Percentiles rank a stretch among this genome's conserved stretches.
Evolutionary conservation across 108 stramenopile species (phyloP).

Genomic region (Cylindrotheca closterium): DNA sequence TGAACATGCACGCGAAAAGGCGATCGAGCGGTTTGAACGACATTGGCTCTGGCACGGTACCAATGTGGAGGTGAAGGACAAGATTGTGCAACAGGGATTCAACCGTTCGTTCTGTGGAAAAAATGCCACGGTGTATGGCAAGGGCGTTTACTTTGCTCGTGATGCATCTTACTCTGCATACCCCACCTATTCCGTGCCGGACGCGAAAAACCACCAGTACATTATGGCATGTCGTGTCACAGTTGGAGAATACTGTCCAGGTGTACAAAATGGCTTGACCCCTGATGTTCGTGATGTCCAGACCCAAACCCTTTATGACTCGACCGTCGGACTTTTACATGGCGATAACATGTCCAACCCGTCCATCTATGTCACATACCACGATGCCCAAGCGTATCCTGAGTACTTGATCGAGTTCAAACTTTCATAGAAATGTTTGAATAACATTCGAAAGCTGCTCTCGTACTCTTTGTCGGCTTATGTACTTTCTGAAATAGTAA

Average conservation of each 20-base stretch:
- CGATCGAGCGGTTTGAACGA: constrained; percentile 14
- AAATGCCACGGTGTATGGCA: constrained; percentile 23
- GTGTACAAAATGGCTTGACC: neutral
- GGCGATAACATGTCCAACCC: constrained; percentile 3
- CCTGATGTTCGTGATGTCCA: constrained; percentile 6
- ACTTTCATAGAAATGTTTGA: no score
- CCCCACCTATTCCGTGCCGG: constrained; percentile 7
- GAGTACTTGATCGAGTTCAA: no score
- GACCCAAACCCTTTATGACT: constrained; percentile 17
- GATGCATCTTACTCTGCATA: constrained; percentile 18
- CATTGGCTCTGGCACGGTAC: constrained; percentile 26
- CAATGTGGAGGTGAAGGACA: constrained; percentile 4
- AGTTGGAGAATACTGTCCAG: constrained; percentile 18
- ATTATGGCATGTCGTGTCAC: constrained; percentile 14
- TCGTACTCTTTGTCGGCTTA: no score
- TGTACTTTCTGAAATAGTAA: no score
- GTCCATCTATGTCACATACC: constrained; percentile 23
- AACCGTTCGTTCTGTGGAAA: constrained; percentile 25
- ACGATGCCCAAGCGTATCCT: constrained; percentile 23
- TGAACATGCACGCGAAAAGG: neutral
- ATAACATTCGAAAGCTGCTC: no score
- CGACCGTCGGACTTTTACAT: constrained; percentile 5
- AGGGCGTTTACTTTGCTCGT: constrained; percentile 27
- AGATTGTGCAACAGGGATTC: constrained; percentile 25
- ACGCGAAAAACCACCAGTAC: neutral